phyloP scores from a whole-genome alignment of 805 yeast species.

The Lachancea dasiensis region DNA sequence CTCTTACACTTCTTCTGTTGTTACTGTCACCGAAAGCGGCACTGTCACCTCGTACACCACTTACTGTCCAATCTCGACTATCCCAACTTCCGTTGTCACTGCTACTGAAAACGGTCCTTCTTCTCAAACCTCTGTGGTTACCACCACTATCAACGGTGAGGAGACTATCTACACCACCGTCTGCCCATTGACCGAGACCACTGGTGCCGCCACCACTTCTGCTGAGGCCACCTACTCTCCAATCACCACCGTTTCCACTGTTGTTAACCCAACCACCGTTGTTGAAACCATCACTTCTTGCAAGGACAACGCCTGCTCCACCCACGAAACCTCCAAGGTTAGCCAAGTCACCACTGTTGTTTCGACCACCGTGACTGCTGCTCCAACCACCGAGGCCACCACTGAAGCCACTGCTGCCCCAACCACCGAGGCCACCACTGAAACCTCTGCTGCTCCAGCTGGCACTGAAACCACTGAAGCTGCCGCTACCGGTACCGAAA shows the following conservation, averaged over 20 bases:
- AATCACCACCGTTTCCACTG: constrained; percentile 4
- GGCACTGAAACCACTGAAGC: neutral
- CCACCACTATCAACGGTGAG: constrained; percentile 12
- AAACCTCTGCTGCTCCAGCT: neutral
- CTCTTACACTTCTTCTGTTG: constrained; percentile 6
- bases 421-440: neutral
- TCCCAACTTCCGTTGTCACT: constrained; percentile 9
- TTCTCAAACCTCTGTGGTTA: constrained; percentile 4
- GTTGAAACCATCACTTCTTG: constrained; percentile 11
- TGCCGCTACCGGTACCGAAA: too few relatives aligned
- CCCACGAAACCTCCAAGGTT: neutral
- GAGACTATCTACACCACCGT: constrained; percentile 15
- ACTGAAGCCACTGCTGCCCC: constrained; percentile 2
- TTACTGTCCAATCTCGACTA: constrained; percentile 12
- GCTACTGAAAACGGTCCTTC: constrained; percentile 8
- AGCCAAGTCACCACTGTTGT: constrained; percentile 3
- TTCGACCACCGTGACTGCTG: too few relatives aligned
- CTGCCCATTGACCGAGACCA: constrained; percentile 10
- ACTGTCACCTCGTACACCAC: constrained; percentile 16
- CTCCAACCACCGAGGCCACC: neutral
- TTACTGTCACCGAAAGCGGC: constrained; percentile 15
- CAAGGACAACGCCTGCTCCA: neutral
- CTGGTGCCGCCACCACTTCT: constrained; percentile 1
- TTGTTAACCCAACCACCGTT: constrained; percentile 7
- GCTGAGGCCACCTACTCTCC: too few relatives aligned